Conservation (phyloP, 306 rosid genomes). For the Oxytropis ochrocephala region DNA sequence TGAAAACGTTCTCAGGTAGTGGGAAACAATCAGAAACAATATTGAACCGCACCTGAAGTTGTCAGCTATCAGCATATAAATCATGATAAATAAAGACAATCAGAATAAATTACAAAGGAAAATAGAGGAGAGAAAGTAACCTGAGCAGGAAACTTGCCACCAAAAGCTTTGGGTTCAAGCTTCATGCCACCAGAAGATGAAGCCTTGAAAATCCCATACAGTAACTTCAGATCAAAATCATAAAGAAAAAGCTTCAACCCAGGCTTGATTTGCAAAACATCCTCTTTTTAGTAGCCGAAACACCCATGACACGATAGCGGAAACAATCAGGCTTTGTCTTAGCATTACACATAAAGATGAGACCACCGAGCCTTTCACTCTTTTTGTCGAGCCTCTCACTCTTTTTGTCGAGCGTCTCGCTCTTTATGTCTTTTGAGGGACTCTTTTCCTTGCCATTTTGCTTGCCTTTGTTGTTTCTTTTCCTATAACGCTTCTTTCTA, state of each 20-base stretch:
- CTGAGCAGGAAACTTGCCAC: conserved; percentile 85
- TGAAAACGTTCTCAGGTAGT: conserved; percentile 70
- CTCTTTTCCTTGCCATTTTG: conserved; percentile 21
- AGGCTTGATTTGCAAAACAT: conserved; percentile 52
- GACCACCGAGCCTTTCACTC: conserved; percentile 59
- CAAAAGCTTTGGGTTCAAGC: conserved; percentile 81
- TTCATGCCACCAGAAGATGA: conserved; percentile 76
- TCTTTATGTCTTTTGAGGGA: conserved; percentile 24
- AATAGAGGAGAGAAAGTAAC: conserved; percentile 27
- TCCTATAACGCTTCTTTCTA: conserved; percentile 19
- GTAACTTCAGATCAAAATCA: conserved; percentile 79
- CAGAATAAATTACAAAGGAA: not conserved
- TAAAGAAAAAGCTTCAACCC: conserved; percentile 76
- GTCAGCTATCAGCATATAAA: conserved; percentile 17
- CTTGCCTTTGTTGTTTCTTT: conserved; percentile 25
- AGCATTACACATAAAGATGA: conserved; percentile 85
- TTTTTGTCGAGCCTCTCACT: conserved; percentile 43
- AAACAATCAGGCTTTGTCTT: conserved; percentile 94
- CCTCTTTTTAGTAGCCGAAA: conserved; percentile 50
- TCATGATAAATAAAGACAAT: conserved; percentile 4
- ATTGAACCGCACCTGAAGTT: conserved; percentile 71
- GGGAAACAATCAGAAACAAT: conserved; percentile 66
- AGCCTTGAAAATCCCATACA: conserved; percentile 75
- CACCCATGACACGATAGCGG: conserved; percentile 65
- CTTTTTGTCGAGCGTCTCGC: conserved; percentile 41